Evolutionary conservation across 805 yeast genomes (phyloP), one percentile per base, ranked within the genome.

Genomic region (Metschnikowia henanensis): DNA sequence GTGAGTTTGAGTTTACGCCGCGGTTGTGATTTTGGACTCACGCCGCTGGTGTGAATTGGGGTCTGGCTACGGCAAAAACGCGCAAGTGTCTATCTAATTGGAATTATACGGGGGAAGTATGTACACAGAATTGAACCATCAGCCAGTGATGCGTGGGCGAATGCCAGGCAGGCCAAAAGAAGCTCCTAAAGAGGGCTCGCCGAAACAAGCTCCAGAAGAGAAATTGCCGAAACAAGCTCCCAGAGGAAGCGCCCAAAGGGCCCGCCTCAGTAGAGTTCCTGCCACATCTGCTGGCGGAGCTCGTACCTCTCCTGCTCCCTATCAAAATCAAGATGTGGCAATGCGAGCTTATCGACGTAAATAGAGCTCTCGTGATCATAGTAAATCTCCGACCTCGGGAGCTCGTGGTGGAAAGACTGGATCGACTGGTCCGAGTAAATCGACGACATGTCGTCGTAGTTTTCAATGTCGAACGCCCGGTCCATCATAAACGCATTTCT

Each of bases 291-390:
- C 42, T 62, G 54, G 35, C 75, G 58, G 35, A 70, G 61, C 55
- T 70, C 72, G 22, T 58, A 49, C 45, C 72, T 58, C 49, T 70
- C 75, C 38, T 51, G 50, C 36, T 69, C 73, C 45, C 59, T 60
- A 30, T 53, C 53, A 12, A 31, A 41, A n/a, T 34, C 36, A 29
- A 62, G 62, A 23, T 52, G 53, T 23, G 35, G 38, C 34, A 40
- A 28, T 16, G 43, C 22, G 29, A 36, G 42, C 32, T 35, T 36
- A 32, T 50, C 54, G 19, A 45, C 46, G 28, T 44, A 46, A 16
- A 53, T 41, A 13, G 54, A 50, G 10, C 43, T 40, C 13, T 53
- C 54, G 8, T 51, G 41, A 34, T 57, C 55, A 40, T 44, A 50
- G 37, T 46, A 45, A 13, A 51, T 46, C 10, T 45, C 51, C 33